phyloP scores from a whole-genome alignment of 1,139 yeast genomes.

The Yamadazyma triangularis region DNA sequence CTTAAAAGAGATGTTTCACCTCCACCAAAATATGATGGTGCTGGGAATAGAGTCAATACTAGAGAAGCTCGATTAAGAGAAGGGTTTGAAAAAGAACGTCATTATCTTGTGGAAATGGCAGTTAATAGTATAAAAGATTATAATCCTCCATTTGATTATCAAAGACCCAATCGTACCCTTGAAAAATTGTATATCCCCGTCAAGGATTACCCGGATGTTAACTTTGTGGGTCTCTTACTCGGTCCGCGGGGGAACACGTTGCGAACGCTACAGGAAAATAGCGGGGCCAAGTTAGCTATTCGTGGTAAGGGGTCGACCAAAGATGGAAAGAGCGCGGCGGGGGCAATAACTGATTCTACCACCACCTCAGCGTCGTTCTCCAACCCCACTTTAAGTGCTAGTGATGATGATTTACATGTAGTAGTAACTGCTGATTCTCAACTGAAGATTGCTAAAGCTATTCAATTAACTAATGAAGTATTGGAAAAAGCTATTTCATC shows the following conservation, averaged over 20 bases:
- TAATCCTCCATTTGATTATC: constrained; percentile 76
- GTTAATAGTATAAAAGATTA: constrained; percentile 71
- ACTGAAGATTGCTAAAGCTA: constrained; percentile 72
- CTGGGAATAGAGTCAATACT: constrained; percentile 83
- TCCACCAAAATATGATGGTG: constrained; percentile 81
- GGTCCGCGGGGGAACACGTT: constrained; percentile 97
- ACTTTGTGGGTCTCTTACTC: constrained; percentile 82
- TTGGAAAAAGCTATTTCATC: constrained; percentile 80
- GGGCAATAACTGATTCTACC: constrained; percentile 10
- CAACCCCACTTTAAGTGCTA: constrained; percentile 12
- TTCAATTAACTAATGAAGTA: constrained; percentile 68
- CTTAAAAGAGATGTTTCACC: constrained; percentile 76
- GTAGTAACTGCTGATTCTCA: constrained; percentile 80
- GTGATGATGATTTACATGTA: constrained; percentile 67
- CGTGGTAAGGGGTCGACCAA: constrained; percentile 95
- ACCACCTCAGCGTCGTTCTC: constrained; percentile 9
- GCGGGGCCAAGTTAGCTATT: constrained; percentile 83
- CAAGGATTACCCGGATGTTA: constrained; percentile 84
- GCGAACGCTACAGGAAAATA: constrained; percentile 71
- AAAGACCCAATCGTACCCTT: constrained; percentile 62
- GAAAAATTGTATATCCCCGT: constrained; percentile 87
- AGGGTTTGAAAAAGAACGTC: constrained; percentile 73
- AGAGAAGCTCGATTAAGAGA: constrained; percentile 63
- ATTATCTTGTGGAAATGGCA: constrained; percentile 69
- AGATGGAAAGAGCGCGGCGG: constrained; percentile 61